Evolutionary conservation across 1,284 basidiomycete species (phyloP).

Genomic region (Malassezia slooffiae): DNA sequence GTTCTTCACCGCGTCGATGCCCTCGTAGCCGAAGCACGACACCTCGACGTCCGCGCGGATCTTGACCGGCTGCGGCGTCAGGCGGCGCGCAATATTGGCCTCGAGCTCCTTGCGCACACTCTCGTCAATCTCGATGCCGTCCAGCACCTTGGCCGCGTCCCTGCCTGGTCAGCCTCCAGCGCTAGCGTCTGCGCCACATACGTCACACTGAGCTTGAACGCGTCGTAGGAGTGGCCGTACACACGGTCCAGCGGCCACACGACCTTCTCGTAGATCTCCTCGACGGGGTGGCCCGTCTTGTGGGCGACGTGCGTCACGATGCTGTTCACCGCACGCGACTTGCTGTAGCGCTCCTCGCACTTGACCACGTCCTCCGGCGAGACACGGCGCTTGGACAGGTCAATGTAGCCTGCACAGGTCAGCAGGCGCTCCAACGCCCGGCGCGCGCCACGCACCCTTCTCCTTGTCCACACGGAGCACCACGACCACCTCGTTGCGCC

Average conservation of each 20-base stretch:
- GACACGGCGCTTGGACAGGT: slow-evolving; percentile 97
- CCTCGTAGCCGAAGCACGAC: slow-evolving; percentile 89
- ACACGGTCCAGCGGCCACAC: slow-evolving; percentile 85
- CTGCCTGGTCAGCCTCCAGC: slow-evolving; percentile 49
- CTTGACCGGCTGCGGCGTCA: slow-evolving; percentile 98
- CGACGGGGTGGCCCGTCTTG: slow-evolving; percentile 50
- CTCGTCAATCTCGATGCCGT: slow-evolving; percentile 55
- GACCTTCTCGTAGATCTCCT: slow-evolving; percentile 76
- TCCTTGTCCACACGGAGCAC: slow-evolving; percentile 97
- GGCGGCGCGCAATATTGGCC: slow-evolving; percentile 78
- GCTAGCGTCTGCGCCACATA: slow-evolving; percentile 50
- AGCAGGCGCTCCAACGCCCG: background rate
- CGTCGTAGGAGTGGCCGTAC: slow-evolving; percentile 93
- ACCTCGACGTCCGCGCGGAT: slow-evolving; percentile 94
- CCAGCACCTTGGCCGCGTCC: slow-evolving; percentile 75
- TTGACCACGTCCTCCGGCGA: slow-evolving; percentile 96
- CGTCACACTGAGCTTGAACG: slow-evolving; percentile 91
- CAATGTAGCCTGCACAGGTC: slow-evolving; percentile 73
- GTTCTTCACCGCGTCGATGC: slow-evolving; percentile 95
- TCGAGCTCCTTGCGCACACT: slow-evolving; percentile 63
- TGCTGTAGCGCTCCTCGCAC: slow-evolving; percentile 97
- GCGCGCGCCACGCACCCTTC: slow-evolving; percentile 61
- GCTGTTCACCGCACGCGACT: slow-evolving; percentile 60
- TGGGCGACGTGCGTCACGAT: slow-evolving; percentile 44
- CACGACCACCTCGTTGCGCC: slow-evolving; percentile 95